Base-by-base conservation (phyloP, 2,329 filamentous ascomycete genomes). In the Diaporthe helianthi region DNA sequence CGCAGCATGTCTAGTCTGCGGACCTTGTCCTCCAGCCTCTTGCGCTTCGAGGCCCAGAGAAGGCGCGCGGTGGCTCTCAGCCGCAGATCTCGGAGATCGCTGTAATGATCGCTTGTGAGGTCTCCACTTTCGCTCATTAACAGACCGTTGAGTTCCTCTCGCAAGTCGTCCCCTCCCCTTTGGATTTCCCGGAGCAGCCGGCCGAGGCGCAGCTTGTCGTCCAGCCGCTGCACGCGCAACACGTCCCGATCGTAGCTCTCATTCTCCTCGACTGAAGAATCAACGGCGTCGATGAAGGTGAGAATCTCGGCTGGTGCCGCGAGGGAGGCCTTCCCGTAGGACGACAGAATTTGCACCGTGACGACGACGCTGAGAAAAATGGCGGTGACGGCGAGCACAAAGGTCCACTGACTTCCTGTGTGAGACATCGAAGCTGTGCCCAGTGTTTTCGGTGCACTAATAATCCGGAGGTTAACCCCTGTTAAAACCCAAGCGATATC, bases 181-280 rank as follows among this genome's bases (percentile, higher is more conserved):
- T 89, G 88, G 69, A 90, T 90, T 78, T 90, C 87, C 72, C 86
- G 84, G 72, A 90, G 79, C 70, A 90, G 79, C 51, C 83, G 83
- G 71, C 80, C 82, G 51, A 91, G 82, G 58, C 88, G 86, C 58
- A 90, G 76, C 80, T 89, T 89, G 76, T 90, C 88, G 72, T 90
- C 88, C 31, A 90, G 81, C 46, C 85, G 85, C 75, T 82, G 83
- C 47, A 90, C 83, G 69, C 84, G 85, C 68, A 83, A 80, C 54
- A 90, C 82, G 73, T 90, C 87, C 73, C 83, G 81, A 76, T 90
- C 86, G 75, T 90, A 90, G 74, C 83, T 86, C 77, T 90, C 88
- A 75, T 90, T 90, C 76, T 90, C 89, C 73, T 85, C 81, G 63
- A 89, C 82, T 36, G 87, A 92, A 74, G 84, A 87, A 76, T 90